Base-by-base conservation (phyloP, 2,329 filamentous ascomycete species). In the Colletotrichum falcatum region DNA sequence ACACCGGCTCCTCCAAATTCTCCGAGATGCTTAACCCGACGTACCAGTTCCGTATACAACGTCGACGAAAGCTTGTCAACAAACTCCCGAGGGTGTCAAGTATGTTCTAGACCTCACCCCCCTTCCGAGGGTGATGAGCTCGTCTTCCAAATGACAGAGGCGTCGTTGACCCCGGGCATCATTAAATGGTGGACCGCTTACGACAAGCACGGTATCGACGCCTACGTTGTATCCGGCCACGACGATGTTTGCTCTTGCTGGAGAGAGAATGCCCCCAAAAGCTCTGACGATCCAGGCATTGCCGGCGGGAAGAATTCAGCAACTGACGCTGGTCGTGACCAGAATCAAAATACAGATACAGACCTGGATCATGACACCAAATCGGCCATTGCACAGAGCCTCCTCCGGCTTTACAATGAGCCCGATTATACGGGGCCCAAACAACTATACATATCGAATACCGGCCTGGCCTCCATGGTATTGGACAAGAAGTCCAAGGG, bases 31-130 rank as follows among this genome's bases (percentile, higher is more conserved):
- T 89, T 3, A 77, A 77, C 14, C 81, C 83, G 0, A 78, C 79
- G 9, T 79, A 80, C 12, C 84, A 86, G 73, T 80, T 79, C 30
- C 81, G 81, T 6, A 74, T 80, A 20, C 77, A 76, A 46, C 79
- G 83, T 28, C 81, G 80, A 18, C 79, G 79, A 26, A 79, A 79
- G 51, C 73, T 81, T 44, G 74, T 75, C 46, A 79, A 79, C 30
- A 75, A 74, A 18, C 75, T 83, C 12, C 81, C 0, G 73, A 78
- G 2, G 85, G 83, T 0, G 79, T 91, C 75, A 84, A 85, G 67
- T 92, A 87, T 73, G 80, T 91, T 23, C 74, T 93, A 44, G 90
- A 93, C 73, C 81, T 92, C 16, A 91, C 89, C 0, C 90, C 0
- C 85, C 87, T 0, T 79, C 79, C 0, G 86, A 91, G 75, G 91